Evolutionary conservation across 441 rosid species (phyloP).

Genomic region (Adansonia rubrostipa): DNA sequence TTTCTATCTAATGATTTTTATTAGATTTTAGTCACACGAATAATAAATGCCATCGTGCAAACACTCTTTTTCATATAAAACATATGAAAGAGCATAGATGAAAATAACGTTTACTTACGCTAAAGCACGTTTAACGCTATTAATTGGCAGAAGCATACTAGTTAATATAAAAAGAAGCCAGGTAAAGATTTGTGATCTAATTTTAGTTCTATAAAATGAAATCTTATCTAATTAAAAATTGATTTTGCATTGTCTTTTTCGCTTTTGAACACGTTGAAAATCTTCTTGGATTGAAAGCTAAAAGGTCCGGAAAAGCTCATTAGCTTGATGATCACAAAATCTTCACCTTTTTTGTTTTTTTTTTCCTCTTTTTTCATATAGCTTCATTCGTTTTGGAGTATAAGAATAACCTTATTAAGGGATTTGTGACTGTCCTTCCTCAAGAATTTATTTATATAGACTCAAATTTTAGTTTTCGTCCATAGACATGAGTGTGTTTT

Average conservation of each 20-base stretch:
- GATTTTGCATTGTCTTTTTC: not conserved
- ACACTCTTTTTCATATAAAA: not conserved
- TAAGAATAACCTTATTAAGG: no score
- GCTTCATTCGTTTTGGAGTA: no score
- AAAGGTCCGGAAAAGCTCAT: no score
- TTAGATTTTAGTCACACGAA: not conserved
- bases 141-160: not conserved
- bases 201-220: not conserved
- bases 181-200: not conserved
- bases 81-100: not conserved
- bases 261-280: not conserved
- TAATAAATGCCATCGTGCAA: not conserved
- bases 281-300: no score
- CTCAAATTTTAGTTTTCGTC: no score
- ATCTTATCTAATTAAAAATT: not conserved
- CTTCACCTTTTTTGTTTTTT: no score
- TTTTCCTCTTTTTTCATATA: no score
- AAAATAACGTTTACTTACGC: conserved; percentile 12
- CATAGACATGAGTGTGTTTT: no score
- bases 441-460: no score
- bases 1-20: no score
- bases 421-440: no score
- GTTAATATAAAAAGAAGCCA: not conserved
- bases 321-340: no score
- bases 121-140: not conserved